A percentile compares a stretch with the other conserved stretches of the same genome.
phyloP scores from a whole-genome alignment of 2,329 filamentous ascomycete species.

The Paecilomyces niveus region DNA sequence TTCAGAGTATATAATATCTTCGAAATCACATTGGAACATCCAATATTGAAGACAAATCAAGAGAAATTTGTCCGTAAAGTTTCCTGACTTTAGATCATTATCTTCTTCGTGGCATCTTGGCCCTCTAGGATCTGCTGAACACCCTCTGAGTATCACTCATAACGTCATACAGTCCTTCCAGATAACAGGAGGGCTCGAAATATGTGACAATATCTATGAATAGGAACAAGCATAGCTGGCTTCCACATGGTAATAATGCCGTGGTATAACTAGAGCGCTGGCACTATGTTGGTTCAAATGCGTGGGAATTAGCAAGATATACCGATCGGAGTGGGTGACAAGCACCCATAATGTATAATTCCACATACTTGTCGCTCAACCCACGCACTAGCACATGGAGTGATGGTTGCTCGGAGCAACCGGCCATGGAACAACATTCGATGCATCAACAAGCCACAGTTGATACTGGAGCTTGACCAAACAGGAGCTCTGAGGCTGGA shows the following conservation, averaged over 20 bases:
- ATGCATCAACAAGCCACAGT: slow-evolving; percentile 15
- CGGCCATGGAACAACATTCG: slow-evolving; percentile 16
- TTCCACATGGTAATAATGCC: no score
- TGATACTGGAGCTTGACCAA: slow-evolving; percentile 17
- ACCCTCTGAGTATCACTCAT: neutral
- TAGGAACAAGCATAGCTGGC: neutral
- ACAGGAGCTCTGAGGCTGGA: slow-evolving; percentile 15
- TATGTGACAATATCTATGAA: neutral
- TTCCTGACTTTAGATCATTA: neutral
- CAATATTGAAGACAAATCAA: neutral
- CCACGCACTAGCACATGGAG: neutral
- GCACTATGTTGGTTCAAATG: neutral
- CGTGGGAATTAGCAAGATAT: neutral
- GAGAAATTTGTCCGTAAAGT: neutral
- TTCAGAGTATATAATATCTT: no score
- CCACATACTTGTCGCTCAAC: neutral
- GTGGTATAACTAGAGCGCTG: no score
- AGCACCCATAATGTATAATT: neutral
- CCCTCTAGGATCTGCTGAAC: neutral
- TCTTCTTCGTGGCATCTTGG: neutral
- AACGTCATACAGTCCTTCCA: no score
- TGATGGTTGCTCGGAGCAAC: slow-evolving; percentile 28
- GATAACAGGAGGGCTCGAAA: no score
- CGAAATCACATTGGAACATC: neutral
- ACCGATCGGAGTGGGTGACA: neutral